These are phyloP conservation scores for Monilinia laxa DNA, from an alignment of 2,329 filamentous ascomycete genomes.

Conservation along the genomic window DNA sequence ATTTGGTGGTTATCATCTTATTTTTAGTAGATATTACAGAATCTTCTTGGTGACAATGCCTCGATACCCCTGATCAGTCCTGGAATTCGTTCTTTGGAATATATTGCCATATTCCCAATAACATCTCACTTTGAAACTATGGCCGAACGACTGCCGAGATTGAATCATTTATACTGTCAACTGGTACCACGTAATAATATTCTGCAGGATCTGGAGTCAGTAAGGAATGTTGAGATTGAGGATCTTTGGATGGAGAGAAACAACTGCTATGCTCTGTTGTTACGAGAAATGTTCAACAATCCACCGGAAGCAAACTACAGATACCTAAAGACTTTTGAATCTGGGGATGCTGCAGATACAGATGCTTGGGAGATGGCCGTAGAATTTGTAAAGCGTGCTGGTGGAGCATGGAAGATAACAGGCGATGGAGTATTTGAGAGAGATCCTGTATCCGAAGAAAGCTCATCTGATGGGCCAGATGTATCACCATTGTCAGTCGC, in stretches of 20 bases:
- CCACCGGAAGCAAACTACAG: slow-evolving; percentile 44
- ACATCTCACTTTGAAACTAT: slow-evolving; percentile 57
- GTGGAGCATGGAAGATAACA: slow-evolving; percentile 47
- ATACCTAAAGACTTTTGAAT: slow-evolving; percentile 51
- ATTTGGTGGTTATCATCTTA: slow-evolving; percentile 20
- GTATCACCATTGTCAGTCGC: slow-evolving; percentile 35
- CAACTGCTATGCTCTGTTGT: slow-evolving; percentile 36
- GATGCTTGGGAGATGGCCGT: slow-evolving; percentile 50
- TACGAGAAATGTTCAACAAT: slow-evolving; percentile 37
- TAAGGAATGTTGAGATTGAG: slow-evolving; percentile 29
- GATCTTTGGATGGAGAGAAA: slow-evolving; percentile 40
- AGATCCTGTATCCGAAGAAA: slow-evolving; percentile 21
- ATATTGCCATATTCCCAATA: slow-evolving; percentile 67
- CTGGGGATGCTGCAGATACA: slow-evolving; percentile 48
- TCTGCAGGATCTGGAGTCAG: slow-evolving; percentile 29
- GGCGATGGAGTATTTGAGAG: slow-evolving; percentile 49
- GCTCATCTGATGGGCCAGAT: neutral
- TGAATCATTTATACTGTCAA: slow-evolving; percentile 57
- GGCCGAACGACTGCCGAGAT: slow-evolving; percentile 48
- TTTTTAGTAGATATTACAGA: slow-evolving; percentile 52
- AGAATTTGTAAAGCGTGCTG: slow-evolving; percentile 43
- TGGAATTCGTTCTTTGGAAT: slow-evolving; percentile 53
- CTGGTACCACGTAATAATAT: slow-evolving; percentile 44
- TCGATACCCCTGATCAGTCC: slow-evolving; percentile 41
- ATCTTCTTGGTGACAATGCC: slow-evolving; percentile 47